Evolutionary conservation across 805 yeast genomes (phyloP), one percentile per base, ranked within the genome.

Genomic region (Pichia phayaonensis): DNA sequence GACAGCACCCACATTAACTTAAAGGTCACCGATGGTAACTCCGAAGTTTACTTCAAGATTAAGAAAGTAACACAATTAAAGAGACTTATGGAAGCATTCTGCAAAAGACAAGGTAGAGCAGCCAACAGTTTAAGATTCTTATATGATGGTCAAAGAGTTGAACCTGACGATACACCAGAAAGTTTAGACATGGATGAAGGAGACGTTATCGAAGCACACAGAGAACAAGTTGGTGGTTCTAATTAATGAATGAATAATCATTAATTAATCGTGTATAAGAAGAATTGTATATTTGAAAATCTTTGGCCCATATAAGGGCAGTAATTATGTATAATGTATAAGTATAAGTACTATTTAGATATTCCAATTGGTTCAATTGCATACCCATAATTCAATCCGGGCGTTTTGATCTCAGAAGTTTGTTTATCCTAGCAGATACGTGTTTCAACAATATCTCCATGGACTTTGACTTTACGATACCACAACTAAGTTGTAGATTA

Each of bases 21-120:
- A 70, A 90, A 89, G 69, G 99, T 94, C 45, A 83, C 95, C 36
- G 99, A 94, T 68, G 95, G 96, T 45, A 76, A 84, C 48, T 85
- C 95, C 21, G 99, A 94, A 68, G 90, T 94, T 56, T 90, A 86
- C 69, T 94, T 94, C 83, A 90, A 92, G 70, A 92, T 94, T 69
- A 90, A 90, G 73, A 80, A 87, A 71, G 77, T 90, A 40, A 94
- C 99, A 6, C 96, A 92, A 45, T 78, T 94, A 75, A 86, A 81
- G 69, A 86, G 96, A 72, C 81, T 94, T 62, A 92, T 94, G 90
- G 98, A 92, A 63, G 96, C 97, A 13, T 94, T 92, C 68, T 95
- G 98, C 68, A 90, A 90, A 72, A 86, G 99, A 75, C 96, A 92
- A 65, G 98, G 98, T 42, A 92, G 92, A 68, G 81, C 85, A 56